Evolutionary conservation across 192 early-diverging fungal species (phyloP), one percentile per base, ranked within the genome.

Genomic region (Coemansia sp.): DNA sequence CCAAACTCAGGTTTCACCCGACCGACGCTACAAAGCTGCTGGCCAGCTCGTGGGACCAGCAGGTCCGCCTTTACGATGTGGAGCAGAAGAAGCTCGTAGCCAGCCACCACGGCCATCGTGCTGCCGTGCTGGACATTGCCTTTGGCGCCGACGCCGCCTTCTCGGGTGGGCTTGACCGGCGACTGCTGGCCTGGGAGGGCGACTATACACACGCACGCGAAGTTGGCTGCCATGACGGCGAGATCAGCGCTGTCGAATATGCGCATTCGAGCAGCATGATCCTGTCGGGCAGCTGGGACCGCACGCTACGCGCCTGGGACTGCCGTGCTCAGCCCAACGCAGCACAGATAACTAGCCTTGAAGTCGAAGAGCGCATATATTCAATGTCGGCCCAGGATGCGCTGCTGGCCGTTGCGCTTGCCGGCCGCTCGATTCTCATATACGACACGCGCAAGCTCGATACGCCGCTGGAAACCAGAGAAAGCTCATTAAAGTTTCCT

Each of bases 211-310:
- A 63, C 6, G 75, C 82, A 25, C 78, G 55, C 4, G 63, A 83
- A 11, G 59, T 95, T 15, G 95, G 93, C 19, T 61, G 64, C 4
- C 95, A 98, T 51, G 89, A 91, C 14, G 87, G 87, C 52, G 83
- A 86, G 19, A 78, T 94, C 20, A 79, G 84, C 9, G 80, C 84
- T 14, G 70, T 94, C 17, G 82, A 81, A 47, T 88, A 80, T 66
- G 79, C 66, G 23, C 62, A 49, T 14, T 59, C 73, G 19, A 74
- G 73, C 49, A 67, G 79, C 64, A 72, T 83, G 15, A 58, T 93
- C n/a, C 62, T 91, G 15, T 85, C 92, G 12, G 96, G 93, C 38
- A 84, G 87, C 41, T 99, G 96, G 96, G 96, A 99, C 67, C 86
- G 87, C 60, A 80, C 88, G 5, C 73, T 96, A 35, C 76, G 86